Percentiles rank a stretch among this genome's conserved stretches.
These are phyloP conservation scores for Cladophialophora exuberans DNA, from an alignment of 2,329 filamentous ascomycete species.

Conservation along the genomic window DNA sequence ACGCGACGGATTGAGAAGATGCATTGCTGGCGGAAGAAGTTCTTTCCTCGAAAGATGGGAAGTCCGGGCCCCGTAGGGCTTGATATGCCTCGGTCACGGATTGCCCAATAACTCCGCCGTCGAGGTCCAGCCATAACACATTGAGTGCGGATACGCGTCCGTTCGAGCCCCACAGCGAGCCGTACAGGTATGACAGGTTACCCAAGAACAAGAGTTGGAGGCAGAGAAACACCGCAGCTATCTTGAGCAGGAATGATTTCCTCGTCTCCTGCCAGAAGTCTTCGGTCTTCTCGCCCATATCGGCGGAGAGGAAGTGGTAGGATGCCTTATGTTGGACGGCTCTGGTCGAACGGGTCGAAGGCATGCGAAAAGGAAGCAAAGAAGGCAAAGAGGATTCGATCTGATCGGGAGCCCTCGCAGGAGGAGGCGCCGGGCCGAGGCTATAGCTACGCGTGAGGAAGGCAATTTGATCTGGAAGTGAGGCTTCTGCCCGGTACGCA, in stretches of 20 bases:
- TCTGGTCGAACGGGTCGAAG: background rate
- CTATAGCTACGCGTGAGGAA: no score
- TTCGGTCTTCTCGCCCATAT: background rate
- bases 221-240: background rate
- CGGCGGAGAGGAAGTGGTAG: constrained; percentile 6
- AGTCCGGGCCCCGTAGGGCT: background rate
- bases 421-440: background rate
- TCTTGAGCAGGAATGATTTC: constrained; percentile 6
- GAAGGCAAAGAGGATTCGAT: no score
- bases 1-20: background rate
- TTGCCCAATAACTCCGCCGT: constrained; percentile 40
- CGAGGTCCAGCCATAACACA: constrained; percentile 45
- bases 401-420: background rate
- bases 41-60: constrained; percentile 1
- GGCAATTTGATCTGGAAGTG: background rate
- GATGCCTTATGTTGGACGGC: background rate
- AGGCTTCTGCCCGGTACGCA: no score
- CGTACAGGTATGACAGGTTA: constrained; percentile 38
- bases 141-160: constrained; percentile 40
- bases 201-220: constrained; percentile 10
- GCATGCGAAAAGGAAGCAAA: background rate
- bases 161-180: constrained; percentile 41
- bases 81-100: constrained; percentile 40
- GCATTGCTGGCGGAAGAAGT: background rate
- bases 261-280: constrained; percentile 7